Evolutionary conservation across 2,329 filamentous ascomycete genomes (phyloP), one percentile per base, ranked within the genome.

Genomic region (Neocatenulostroma microsporum): DNA sequence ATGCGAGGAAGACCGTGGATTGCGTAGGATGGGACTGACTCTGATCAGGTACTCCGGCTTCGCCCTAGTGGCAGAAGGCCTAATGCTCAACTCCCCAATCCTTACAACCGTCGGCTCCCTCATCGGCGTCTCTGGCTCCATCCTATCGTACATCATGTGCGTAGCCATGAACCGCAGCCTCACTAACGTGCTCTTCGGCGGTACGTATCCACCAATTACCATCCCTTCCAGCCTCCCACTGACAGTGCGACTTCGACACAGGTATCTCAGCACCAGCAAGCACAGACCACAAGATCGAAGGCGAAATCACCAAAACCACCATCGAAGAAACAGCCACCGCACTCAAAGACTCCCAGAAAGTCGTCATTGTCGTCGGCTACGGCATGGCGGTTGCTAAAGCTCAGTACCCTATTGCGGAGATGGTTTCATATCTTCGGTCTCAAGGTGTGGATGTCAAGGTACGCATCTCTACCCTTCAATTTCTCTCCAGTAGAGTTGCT

Each of bases 351-450:
- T 80, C 85, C 0, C 84, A 94, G 53, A 87, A 73, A 30, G 84
- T 94, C 38, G 91, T 94, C 50, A 87, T 94, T 36, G 80, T 89
- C 2, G 86, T 94, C 4, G 87, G 87, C 1, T 94, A 94, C 51
- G 87, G 87, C 35, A 94, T 94, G 87, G 87, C 87, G 0, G 86
- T 94, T 1, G 86, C 87, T 7, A 94, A 94, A 62, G 86, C 87
- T 3, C 87, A 94, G 61, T 94, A 94, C 55, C 84, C 85, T 15
- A 85, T 94, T 35, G 82, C 82, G 3, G 84, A 88, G 53, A 89
- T 94, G 46, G 84, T 84, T 4, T 66, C 72, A 27, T 74, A 79
- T 59, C 68, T 94, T 12, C 78, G 84, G n/a, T 64, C 74, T 26
- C 82, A 81, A 57, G 82, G 82, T 3, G 71, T 91, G 50, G 85